phyloP scores from a whole-genome alignment of 371 early-diverging fungal genomes.

The Batrachochytrium dendrobatidis region DNA sequence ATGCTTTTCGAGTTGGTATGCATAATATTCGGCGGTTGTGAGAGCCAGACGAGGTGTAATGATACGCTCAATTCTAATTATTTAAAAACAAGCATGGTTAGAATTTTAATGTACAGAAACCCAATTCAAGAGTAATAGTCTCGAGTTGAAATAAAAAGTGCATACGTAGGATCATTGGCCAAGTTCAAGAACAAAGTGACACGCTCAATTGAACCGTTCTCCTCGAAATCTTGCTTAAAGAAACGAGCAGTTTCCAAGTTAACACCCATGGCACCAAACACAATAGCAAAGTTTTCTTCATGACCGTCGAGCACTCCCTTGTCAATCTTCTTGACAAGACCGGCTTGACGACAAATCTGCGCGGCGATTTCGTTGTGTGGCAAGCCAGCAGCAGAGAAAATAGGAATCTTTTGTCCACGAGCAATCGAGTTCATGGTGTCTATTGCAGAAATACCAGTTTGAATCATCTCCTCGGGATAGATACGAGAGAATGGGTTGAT shows the following conservation, averaged over 20 bases:
- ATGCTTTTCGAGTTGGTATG: constrained; percentile 99
- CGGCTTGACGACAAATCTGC: constrained; percentile 99
- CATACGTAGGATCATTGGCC: constrained; percentile 99
- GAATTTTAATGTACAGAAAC: constrained; percentile 92
- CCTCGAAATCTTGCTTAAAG: constrained; percentile 99
- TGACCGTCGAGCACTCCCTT: constrained; percentile 97
- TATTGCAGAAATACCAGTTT: constrained; percentile 99
- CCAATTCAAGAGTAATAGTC: constrained; percentile 21
- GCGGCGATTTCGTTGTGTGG: constrained; percentile 99
- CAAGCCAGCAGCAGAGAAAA: constrained; percentile 99
- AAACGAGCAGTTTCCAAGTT: constrained; percentile 99
- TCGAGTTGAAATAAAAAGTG: not conserved
- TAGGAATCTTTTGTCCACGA: constrained; percentile 99
- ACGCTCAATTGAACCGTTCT: constrained; percentile 98
- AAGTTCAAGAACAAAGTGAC: constrained; percentile 99
- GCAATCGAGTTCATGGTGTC: constrained; percentile 99
- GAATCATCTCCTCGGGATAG: constrained; percentile 99
- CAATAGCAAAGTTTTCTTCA: constrained; percentile 99
- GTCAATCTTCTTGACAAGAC: constrained; percentile 86
- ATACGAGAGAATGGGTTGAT: constrained; percentile 99
- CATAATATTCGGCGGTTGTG: constrained; percentile 99
- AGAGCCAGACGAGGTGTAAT: constrained; percentile 99
- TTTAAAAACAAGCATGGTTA: not conserved
- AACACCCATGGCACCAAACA: constrained; percentile 99
- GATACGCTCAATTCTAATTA: constrained; percentile 93